These are phyloP conservation scores for Aspergillus aculeatinus DNA, from an alignment of 2,329 filamentous ascomycete species.

Conservation along the genomic window DNA sequence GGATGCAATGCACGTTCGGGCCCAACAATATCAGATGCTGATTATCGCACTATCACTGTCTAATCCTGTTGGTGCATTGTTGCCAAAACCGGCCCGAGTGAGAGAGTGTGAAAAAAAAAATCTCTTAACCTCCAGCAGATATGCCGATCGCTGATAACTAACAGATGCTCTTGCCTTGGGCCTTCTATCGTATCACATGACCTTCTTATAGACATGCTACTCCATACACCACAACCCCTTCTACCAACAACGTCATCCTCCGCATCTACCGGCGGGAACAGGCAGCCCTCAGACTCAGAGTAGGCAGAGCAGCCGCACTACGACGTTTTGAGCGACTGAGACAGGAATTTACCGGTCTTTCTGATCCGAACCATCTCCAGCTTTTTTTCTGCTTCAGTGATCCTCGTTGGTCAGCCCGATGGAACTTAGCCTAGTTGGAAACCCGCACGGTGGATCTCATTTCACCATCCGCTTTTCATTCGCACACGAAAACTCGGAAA, in stretches of 20 bases:
- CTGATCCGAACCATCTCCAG: constrained; percentile 11
- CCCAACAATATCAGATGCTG: background rate
- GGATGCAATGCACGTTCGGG: background rate
- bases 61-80: background rate
- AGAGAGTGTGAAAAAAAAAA: background rate
- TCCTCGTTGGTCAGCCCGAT: background rate
- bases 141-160: background rate
- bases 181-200: background rate
- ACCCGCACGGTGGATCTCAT: constrained; percentile 12
- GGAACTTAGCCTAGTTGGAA: background rate
- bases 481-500: constrained; percentile 2
- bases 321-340: background rate
- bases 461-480: constrained; percentile 6
- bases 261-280: background rate
- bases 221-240: background rate
- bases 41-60: background rate
- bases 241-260: background rate
- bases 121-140: background rate
- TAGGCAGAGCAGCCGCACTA: background rate
- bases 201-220: no score
- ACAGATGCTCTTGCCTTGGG: background rate
- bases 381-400: constrained; percentile 4
- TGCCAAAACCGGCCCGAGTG: background rate
- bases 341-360: background rate
- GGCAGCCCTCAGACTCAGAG: background rate